A percentile compares a stretch with the other conserved stretches of the same genome.
phyloP scores from a whole-genome alignment of 768 basidiomycete species.

The Psilocybe cyanescens region DNA sequence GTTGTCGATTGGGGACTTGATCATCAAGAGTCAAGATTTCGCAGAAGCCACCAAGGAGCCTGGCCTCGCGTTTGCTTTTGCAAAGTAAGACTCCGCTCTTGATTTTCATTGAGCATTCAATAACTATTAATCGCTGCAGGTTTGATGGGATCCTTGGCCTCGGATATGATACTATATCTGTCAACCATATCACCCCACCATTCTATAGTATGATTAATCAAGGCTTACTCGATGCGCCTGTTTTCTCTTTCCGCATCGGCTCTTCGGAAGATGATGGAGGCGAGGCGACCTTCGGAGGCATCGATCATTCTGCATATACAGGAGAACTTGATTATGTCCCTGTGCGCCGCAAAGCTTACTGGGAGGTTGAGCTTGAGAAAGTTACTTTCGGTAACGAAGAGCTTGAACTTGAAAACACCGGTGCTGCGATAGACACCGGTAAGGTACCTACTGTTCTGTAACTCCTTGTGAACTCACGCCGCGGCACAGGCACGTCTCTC shows the following conservation, averaged over 20 bases:
- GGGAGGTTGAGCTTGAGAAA: constrained; percentile 95
- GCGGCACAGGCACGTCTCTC: constrained; percentile 76
- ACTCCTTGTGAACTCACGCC: constrained; percentile 11
- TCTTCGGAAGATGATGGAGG: constrained; percentile 87
- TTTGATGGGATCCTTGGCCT: constrained; percentile 97
- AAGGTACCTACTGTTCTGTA: constrained; percentile 2
- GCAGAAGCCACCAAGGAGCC: constrained; percentile 97
- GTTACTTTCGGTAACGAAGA: constrained; percentile 85
- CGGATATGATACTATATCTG: constrained; percentile 93
- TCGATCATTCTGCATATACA: constrained; percentile 75
- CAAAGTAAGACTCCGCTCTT: constrained; percentile 63
- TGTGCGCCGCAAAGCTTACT: constrained; percentile 93
- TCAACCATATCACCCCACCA: constrained; percentile 90
- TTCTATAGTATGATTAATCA: constrained; percentile 93
- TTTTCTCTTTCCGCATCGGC: constrained; percentile 96
- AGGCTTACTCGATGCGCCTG: constrained; percentile 77
- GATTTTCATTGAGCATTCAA: background rate
- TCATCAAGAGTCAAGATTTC: constrained; percentile 78
- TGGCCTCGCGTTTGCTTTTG: constrained; percentile 96
- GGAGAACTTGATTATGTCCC: constrained; percentile 89
- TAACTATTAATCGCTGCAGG: constrained; percentile 40
- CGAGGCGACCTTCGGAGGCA: constrained; percentile 89
- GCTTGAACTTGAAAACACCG: constrained; percentile 91
- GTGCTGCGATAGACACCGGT: constrained; percentile 92
- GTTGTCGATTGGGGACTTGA: constrained; percentile 82